phyloP scores from a whole-genome alignment of 768 basidiomycete genomes.

The Pulveroboletus sp. region DNA sequence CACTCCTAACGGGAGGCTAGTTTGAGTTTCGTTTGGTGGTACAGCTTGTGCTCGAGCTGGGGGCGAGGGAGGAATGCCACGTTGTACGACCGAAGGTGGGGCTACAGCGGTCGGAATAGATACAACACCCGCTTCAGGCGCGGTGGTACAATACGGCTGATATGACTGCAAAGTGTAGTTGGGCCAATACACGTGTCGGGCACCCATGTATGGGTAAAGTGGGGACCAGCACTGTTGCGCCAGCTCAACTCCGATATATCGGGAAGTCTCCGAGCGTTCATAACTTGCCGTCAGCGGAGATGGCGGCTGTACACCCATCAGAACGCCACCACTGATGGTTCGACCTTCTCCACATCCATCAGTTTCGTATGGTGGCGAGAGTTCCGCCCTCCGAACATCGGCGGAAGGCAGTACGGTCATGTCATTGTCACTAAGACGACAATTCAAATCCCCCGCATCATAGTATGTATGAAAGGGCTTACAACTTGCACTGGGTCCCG shows the following conservation, averaged over 20 bases:
- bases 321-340: constrained; percentile 26
- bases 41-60: neutral
- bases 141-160: constrained; percentile 29
- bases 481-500: constrained; percentile 41
- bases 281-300: constrained; percentile 8
- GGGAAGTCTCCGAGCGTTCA: constrained; percentile 17
- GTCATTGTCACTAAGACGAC: constrained; percentile 17
- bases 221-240: constrained; percentile 30
- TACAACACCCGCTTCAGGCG: constrained; percentile 13
- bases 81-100: constrained; percentile 1
- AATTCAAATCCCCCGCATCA: neutral
- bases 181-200: constrained; percentile 15
- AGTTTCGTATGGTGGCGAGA: constrained; percentile 1
- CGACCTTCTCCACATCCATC: constrained; percentile 9
- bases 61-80: neutral
- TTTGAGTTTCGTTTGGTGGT: neutral
- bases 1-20: constrained; percentile 11
- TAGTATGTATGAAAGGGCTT: constrained; percentile 14
- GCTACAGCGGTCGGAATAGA: neutral
- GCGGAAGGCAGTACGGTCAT: constrained; percentile 20
- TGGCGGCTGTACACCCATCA: constrained; percentile 12
- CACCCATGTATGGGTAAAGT: neutral
- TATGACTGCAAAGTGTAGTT: constrained; percentile 10
- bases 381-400: constrained; percentile 7
- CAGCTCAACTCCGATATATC: constrained; percentile 30